Base-by-base conservation (phyloP, 352 stramenopile genomes). In the Phytophthora vignae region DNA sequence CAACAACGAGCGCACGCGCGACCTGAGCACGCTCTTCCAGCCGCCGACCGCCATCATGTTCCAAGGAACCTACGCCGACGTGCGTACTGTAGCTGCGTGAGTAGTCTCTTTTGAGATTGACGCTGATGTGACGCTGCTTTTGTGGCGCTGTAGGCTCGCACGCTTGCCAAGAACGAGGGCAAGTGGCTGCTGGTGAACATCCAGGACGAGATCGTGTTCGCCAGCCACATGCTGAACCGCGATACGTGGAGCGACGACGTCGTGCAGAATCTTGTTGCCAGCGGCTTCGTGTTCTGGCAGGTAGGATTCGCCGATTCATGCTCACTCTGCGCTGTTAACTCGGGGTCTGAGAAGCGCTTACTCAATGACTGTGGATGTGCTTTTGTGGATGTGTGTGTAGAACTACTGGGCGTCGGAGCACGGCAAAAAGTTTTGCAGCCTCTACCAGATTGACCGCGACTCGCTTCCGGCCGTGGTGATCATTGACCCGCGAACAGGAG, bases 211-310 rank as follows among this genome's bases (percentile, higher is more conserved):
- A 93, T 90, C 27, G 93, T 98, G 55, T 99, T 99, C 83, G 79
- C 92, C 6, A 98, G 91, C 81, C 93, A 98, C 83, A 97, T 97
- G 69, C 84, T 99, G 25, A 99, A 99, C 78, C 84, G 96, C 19
- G 96, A 99, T 82, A 97, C 97, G 53, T 99, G 96, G 96, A 86
- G 90, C 59, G 92, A 98, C 77, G 96, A 99, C 70, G 90, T 98
- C 2, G 95, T 96, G 33, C 88, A 98, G 76, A 98, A 98, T 75
- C 75, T 99, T 4, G 89, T 99, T 49, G 85, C 90, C 54, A 97
- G 96, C 64, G 90, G 92, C 17, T 99, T 98, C 76, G 89, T 99
- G 31, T 98, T 99, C 78, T 99, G 96, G 96, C 95, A 96, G 85
- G 86, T 94, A 64, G 22, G 22, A 25, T 25, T 25, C 21, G 65